Evolutionary conservation across 1,284 basidiomycete species (phyloP), one percentile per base, ranked within the genome.

Genomic region (Microbotryomycetes sp.): DNA sequence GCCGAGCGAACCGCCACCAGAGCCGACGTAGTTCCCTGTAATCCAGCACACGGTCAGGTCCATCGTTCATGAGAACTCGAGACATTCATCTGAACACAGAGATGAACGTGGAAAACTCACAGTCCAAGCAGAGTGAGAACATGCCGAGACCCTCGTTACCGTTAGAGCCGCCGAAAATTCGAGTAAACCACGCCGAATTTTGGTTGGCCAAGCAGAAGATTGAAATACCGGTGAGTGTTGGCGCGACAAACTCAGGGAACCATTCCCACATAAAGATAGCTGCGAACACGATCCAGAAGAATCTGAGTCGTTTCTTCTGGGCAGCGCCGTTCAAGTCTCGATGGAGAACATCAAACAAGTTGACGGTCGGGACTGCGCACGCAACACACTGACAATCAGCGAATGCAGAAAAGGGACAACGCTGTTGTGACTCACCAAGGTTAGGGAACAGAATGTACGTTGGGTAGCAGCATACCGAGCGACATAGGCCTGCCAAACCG

Each of bases 381-480:
- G 47, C 9, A 26, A 49, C 19, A 12, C 15, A 49, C 47, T 49
- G 19, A n/a, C n/a, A n/a, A n/a, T n/a, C 19, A 49, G 47, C 16
- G 47, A 12, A 23, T 49, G 23, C 14, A 49, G 23, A 22, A 49
- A 49, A 26, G 23, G 23, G 15, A 49, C 47, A n/a, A n/a, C n/a
- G n/a, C n/a, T n/a, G n/a, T n/a, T n/a, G n/a, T 28, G 47, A 49
- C 19, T 22, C 23, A 23, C 84, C 73, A 68, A 81, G 82, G 7
- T 59, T 71, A 77, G 85, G 86, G 74, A 85, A 86, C 30, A 87
- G 83, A 83, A 85, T 84, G 72, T 84, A 83, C 3, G 86, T 86
- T 0, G 85, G 86, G 72, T 84, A 84, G 1, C 86, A 78, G 12
- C 86, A 76, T 42, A 81, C 78, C 71, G 80, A 75, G 69, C 83